Base-by-base conservation (phyloP, 2,329 filamentous ascomycete genomes). In the Pseudopyrenochaeta lycopersici region DNA sequence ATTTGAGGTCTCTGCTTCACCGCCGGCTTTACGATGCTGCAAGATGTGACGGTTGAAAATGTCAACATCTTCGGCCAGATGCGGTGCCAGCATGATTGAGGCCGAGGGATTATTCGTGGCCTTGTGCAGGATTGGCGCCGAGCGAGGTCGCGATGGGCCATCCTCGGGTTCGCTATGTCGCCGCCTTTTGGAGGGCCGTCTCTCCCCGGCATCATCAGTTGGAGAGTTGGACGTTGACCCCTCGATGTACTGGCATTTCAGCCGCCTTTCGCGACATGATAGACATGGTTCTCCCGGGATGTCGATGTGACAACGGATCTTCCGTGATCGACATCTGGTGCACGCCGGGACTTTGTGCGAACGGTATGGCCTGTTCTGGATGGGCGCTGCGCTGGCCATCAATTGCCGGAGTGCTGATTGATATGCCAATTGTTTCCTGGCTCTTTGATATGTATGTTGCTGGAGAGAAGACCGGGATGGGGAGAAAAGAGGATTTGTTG, bases 301-400 rank as follows among this genome's bases (percentile, higher is more conserved):
- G 35, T 77, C 74, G 42, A 78, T 74, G 30, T 76, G 71, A 66
- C 76, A 78, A 31, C 75, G 71, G 27, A 77, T 75, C 50, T 78
- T 79, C 23, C 77, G 70, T 27, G 72, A 73, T 11, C 76, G 72
- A 58, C 76, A 79, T 52, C 71, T 62, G 18, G 68, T 73, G 59
- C 76, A 78, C 31, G 77, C 77, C n/a, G 76, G 76, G 15, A 78
- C 70, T 56, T 75, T 75, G 61, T 78, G 76, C 21, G 76, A 78
- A 35, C 77, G 75, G 55, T 78, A 78, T 17, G 77, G 77, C 51
- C 77, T 65, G 52, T 66, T 71, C 49, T 74, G 72, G 38, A 73
- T 67, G 35, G 71, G 56, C 35, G 66, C 60, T 38, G 66, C 63
- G 61, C 59, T 66, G 61, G 70, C 67, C 71, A 74, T 74, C 54